Evolutionary conservation across 1,139 yeast genomes (phyloP).

Genomic region (Arxiozyma telluris): DNA sequence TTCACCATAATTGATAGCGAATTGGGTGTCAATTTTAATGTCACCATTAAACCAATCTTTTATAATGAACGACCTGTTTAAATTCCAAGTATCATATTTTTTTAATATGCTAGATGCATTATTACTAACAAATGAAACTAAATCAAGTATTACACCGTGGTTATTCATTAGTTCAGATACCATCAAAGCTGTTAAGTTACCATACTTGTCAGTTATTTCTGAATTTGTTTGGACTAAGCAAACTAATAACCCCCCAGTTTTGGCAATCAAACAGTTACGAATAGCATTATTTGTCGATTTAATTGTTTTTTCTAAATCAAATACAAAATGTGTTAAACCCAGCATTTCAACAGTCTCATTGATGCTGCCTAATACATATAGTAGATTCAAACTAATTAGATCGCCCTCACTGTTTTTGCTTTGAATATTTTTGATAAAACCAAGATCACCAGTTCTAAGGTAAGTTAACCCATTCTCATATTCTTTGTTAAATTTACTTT

Average conservation of each 20-base stretch:
- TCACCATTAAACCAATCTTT: slow-evolving; percentile 43
- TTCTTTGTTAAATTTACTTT: slow-evolving; percentile 40
- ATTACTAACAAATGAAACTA: slow-evolving; percentile 69
- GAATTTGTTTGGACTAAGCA: slow-evolving; percentile 64
- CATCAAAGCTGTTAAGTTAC: slow-evolving; percentile 75
- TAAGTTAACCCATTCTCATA: slow-evolving; percentile 62
- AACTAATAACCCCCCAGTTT: slow-evolving; percentile 75
- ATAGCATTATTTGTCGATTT: slow-evolving; percentile 58
- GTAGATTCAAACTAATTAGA: slow-evolving; percentile 58
- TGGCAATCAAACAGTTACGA: slow-evolving; percentile 56
- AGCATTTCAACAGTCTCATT: slow-evolving; percentile 84
- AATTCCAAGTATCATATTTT: slow-evolving; percentile 55
- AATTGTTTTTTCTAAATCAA: slow-evolving; percentile 71
- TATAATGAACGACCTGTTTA: slow-evolving; percentile 63
- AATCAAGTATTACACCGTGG: slow-evolving; percentile 79
- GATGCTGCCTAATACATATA: slow-evolving; percentile 77
- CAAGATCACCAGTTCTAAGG: slow-evolving; percentile 87
- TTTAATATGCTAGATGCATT: slow-evolving; percentile 40
- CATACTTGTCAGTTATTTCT: slow-evolving; percentile 35
- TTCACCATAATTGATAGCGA: slow-evolving; percentile 59
- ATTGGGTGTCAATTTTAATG: slow-evolving; percentile 35
- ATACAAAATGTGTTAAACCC: slow-evolving; percentile 87
- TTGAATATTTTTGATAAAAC: slow-evolving; percentile 72
- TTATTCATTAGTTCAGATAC: slow-evolving; percentile 70
- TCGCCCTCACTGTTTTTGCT: slow-evolving; percentile 37